Evolutionary conservation across 2,329 filamentous ascomycete species (phyloP).

Genomic region (Paecilomyces dactylethromorphus): DNA sequence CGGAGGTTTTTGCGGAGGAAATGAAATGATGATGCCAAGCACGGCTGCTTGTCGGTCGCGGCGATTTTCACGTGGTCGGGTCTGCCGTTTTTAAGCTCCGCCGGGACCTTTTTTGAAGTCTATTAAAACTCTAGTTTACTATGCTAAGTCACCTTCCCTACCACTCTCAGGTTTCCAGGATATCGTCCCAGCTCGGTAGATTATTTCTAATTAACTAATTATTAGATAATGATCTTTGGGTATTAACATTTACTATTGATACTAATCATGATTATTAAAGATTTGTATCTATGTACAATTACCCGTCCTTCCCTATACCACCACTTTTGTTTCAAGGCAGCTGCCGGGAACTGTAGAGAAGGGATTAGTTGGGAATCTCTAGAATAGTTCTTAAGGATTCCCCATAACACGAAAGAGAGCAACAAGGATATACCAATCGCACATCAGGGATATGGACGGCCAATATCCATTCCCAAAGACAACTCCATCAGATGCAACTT

Average conservation of each 20-base stretch:
- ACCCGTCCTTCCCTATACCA: neutral
- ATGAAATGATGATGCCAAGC: neutral
- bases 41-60: neutral
- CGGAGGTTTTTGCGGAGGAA: neutral
- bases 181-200: no score
- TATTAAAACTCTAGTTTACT: no score
- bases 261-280: neutral
- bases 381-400: neutral
- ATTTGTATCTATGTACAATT: neutral
- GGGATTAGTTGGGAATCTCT: neutral
- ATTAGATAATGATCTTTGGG: neutral
- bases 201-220: no score
- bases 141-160: no score
- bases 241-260: neutral
- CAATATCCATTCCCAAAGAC: neutral
- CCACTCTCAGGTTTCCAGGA: no score
- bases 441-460: neutral
- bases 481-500: neutral
- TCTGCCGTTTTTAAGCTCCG: neutral
- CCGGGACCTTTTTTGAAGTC: no score
- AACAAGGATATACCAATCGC: neutral
- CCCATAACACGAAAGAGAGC: neutral
- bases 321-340: neutral
- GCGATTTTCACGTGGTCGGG: neutral
- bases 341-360: neutral